phyloP scores from a whole-genome alignment of 805 yeast species.

The Teunomyces pallodes region DNA sequence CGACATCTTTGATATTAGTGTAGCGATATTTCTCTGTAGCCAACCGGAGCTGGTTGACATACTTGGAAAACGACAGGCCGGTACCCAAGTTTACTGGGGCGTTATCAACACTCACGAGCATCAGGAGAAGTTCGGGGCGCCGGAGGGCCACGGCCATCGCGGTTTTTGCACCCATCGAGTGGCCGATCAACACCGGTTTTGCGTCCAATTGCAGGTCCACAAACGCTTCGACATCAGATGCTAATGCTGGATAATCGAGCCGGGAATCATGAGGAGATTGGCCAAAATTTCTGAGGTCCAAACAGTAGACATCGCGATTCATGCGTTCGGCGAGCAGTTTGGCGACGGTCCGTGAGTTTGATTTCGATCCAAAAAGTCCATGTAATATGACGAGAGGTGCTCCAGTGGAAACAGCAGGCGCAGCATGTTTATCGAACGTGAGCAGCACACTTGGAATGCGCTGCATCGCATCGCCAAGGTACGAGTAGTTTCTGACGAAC shows the following conservation, averaged over 20 bases:
- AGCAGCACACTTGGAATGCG: constrained; percentile 46
- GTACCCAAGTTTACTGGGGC: constrained; percentile 70
- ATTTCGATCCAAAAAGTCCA: constrained; percentile 82
- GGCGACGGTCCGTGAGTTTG: constrained; percentile 81
- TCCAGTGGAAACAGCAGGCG: constrained; percentile 22
- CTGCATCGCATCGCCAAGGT: constrained; percentile 6
- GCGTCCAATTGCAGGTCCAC: constrained; percentile 43
- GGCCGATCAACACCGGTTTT: constrained; percentile 69
- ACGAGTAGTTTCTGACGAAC: neutral
- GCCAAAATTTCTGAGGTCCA: constrained; percentile 90
- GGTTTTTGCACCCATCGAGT: constrained; percentile 92
- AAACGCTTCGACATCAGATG: constrained; percentile 82
- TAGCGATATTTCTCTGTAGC: constrained; percentile 50
- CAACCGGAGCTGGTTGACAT: constrained; percentile 59
- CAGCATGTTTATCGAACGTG: constrained; percentile 48
- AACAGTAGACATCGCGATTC: constrained; percentile 58
- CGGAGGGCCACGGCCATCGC: constrained; percentile 84
- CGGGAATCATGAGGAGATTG: constrained; percentile 74
- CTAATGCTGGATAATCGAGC: constrained; percentile 77
- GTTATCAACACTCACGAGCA: constrained; percentile 80
- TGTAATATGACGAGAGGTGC: constrained; percentile 79
- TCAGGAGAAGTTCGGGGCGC: constrained; percentile 56
- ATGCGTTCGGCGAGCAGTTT: constrained; percentile 48
- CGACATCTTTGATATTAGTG: constrained; percentile 63
- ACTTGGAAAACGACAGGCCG: constrained; percentile 60